phyloP scores from a whole-genome alignment of 75 land plant species.

The Sequoiadendron giganteum region DNA sequence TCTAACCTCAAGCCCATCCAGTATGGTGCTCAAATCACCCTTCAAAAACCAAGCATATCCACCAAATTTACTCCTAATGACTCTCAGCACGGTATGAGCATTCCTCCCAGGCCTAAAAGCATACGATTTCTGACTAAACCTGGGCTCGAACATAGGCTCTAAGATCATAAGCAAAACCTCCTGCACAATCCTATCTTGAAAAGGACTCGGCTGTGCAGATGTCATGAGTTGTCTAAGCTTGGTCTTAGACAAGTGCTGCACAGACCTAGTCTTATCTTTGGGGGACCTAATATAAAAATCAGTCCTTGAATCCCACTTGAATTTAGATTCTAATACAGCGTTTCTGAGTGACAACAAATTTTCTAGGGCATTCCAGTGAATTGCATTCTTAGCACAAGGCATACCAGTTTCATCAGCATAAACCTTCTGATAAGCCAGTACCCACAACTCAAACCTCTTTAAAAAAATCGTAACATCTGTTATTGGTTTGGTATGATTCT shows the following conservation, averaged over 20 bases:
- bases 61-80: slow-evolving; percentile 57
- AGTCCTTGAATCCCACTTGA: slow-evolving; percentile 38
- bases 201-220: slow-evolving; percentile 25
- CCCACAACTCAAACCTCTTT: slow-evolving; percentile 65
- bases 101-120: slow-evolving; percentile 61
- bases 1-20: slow-evolving; percentile 24
- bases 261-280: slow-evolving; percentile 18
- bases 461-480: slow-evolving; percentile 54
- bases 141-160: slow-evolving; percentile 62
- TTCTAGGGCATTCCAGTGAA: slow-evolving; percentile 35
- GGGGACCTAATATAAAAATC: slow-evolving; percentile 39
- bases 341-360: slow-evolving; percentile 42
- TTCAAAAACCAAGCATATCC: slow-evolving; percentile 67
- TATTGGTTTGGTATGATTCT: slow-evolving; percentile 22
- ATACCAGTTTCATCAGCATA: slow-evolving; percentile 49
- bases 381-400: slow-evolving; percentile 44
- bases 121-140: slow-evolving; percentile 55
- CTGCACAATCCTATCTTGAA: slow-evolving; percentile 71
- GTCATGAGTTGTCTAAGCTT: slow-evolving; percentile 22
- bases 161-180: slow-evolving; percentile 56
- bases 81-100: slow-evolving; percentile 60
- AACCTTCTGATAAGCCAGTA: slow-evolving; percentile 68
- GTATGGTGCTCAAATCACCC: slow-evolving; percentile 45
- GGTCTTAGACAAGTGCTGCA: slow-evolving; percentile 18
- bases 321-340: slow-evolving; percentile 31